phyloP scores from a whole-genome alignment of 2,329 filamentous ascomycete species.

The Bisporella sp. region DNA sequence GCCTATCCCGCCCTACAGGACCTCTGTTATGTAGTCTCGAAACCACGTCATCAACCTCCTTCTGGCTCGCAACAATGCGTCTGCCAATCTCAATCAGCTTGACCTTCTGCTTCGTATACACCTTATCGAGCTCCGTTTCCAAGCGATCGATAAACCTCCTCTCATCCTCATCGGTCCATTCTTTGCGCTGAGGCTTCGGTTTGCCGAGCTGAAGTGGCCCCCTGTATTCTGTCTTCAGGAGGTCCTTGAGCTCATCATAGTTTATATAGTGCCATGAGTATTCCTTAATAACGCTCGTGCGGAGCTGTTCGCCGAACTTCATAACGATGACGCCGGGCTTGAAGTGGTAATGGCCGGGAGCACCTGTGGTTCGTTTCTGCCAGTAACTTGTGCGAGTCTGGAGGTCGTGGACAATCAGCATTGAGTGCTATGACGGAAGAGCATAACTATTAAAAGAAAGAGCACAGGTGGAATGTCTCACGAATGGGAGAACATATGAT shows the following conservation, averaged over 20 bases:
- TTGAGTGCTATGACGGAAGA: not conserved
- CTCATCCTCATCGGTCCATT: slow-evolving; percentile 92
- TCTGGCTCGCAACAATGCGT: slow-evolving; percentile 79
- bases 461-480: too few species aligned
- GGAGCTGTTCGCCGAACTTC: slow-evolving; percentile 95
- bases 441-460: too few species aligned
- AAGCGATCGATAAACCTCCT: slow-evolving; percentile 78
- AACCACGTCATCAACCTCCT: slow-evolving; percentile 85
- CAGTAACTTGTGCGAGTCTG: slow-evolving; percentile 12
- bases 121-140: slow-evolving; percentile 91
- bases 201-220: slow-evolving; percentile 38
- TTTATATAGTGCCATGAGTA: slow-evolving; percentile 98
- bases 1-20: slow-evolving; percentile 29
- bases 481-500: too few species aligned
- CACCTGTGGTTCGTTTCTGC: slow-evolving; percentile 8
- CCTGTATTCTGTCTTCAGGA: slow-evolving; percentile 69
- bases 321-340: slow-evolving; percentile 51
- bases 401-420: slow-evolving; percentile 24
- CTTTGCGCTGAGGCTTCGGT: slow-evolving; percentile 44
- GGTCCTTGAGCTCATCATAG: slow-evolving; percentile 87
- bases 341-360: slow-evolving; percentile 15
- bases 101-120: slow-evolving; percentile 94
- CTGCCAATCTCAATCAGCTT: slow-evolving; percentile 94
- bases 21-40: slow-evolving; percentile 61
- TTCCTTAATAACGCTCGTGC: slow-evolving; percentile 91